Evolutionary conservation across 2,329 filamentous ascomycete genomes (phyloP).

Genomic region (Penicillium sp.): DNA sequence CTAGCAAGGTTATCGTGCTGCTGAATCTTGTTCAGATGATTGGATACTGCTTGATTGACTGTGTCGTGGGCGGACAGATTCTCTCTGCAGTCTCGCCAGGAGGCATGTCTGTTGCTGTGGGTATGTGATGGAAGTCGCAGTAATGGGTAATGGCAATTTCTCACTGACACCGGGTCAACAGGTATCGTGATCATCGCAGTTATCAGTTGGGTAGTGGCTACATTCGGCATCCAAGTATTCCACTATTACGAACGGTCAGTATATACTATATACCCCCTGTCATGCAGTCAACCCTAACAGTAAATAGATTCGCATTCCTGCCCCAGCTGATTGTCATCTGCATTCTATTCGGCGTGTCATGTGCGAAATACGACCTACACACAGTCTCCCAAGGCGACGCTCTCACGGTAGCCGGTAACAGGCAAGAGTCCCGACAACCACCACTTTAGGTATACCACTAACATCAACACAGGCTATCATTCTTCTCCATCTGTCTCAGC

Average conservation of each 20-base stretch:
- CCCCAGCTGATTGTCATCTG: constrained; percentile 58
- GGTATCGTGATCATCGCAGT: constrained; percentile 59
- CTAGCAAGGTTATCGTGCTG: constrained; percentile 58
- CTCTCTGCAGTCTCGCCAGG: constrained; percentile 59
- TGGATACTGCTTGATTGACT: constrained; percentile 59
- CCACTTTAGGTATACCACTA: background rate
- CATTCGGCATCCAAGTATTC: constrained; percentile 63
- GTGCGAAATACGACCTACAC: constrained; percentile 54
- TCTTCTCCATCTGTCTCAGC: constrained; percentile 64
- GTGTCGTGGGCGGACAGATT: constrained; percentile 63
- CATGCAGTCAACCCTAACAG: background rate
- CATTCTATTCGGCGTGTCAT: constrained; percentile 58
- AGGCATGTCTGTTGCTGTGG: constrained; percentile 59
- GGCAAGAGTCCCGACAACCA: constrained; percentile 18
- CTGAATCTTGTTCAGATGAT: constrained; percentile 60
- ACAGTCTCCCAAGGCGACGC: constrained; percentile 49
- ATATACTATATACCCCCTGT: background rate
- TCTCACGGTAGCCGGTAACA: constrained; percentile 49
- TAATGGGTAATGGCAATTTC: too few species aligned
- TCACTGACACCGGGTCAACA: constrained; percentile 13
- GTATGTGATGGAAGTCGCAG: constrained; percentile 27
- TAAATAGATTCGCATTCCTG: constrained; percentile 55
- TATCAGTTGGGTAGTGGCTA: constrained; percentile 59
- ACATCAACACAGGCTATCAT: constrained; percentile 49
- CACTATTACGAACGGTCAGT: constrained; percentile 60